Evolutionary conservation across 371 early-diverging fungal species (phyloP).

Genomic region (Massospora cicadina): DNA sequence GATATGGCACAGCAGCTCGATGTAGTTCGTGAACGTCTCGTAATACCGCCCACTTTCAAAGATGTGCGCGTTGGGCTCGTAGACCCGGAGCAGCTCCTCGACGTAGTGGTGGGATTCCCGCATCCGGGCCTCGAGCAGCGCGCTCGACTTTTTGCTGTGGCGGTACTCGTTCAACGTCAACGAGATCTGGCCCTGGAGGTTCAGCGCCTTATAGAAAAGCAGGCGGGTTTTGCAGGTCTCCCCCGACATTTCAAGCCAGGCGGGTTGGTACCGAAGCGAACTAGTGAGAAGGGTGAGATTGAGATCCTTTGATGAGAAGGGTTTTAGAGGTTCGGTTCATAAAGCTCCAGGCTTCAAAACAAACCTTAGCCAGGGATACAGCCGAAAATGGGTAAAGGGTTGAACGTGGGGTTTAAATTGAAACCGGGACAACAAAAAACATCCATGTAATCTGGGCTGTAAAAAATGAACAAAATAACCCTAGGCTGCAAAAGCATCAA

Average conservation of each 20-base stretch:
- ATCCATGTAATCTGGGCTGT: too few relatives aligned
- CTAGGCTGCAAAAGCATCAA: too few relatives aligned
- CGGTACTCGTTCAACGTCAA: neutral
- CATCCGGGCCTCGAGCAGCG: neutral
- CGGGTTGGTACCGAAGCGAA: too few relatives aligned
- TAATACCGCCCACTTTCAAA: slow-evolving; percentile 6
- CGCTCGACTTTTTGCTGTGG: neutral
- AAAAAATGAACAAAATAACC: too few relatives aligned
- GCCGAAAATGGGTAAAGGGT: too few relatives aligned
- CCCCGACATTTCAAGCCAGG: neutral
- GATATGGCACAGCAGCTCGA: neutral
- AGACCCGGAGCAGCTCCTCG: neutral
- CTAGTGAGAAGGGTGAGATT: too few relatives aligned
- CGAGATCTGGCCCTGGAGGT: slow-evolving; percentile 1
- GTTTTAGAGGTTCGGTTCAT: too few relatives aligned
- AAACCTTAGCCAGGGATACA: too few relatives aligned
- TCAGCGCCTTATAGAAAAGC: neutral
- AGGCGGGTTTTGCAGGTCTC: neutral
- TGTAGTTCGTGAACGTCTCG: neutral
- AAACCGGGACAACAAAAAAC: too few relatives aligned
- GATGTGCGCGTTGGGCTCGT: neutral
- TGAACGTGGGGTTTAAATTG: too few relatives aligned
- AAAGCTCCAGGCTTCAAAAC: too few relatives aligned
- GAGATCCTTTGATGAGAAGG: too few relatives aligned
- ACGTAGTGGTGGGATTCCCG: neutral